Percentiles rank a stretch among this genome's conserved stretches.
phyloP scores from a whole-genome alignment of 768 basidiomycete genomes.

The Tulasnella sp. region DNA sequence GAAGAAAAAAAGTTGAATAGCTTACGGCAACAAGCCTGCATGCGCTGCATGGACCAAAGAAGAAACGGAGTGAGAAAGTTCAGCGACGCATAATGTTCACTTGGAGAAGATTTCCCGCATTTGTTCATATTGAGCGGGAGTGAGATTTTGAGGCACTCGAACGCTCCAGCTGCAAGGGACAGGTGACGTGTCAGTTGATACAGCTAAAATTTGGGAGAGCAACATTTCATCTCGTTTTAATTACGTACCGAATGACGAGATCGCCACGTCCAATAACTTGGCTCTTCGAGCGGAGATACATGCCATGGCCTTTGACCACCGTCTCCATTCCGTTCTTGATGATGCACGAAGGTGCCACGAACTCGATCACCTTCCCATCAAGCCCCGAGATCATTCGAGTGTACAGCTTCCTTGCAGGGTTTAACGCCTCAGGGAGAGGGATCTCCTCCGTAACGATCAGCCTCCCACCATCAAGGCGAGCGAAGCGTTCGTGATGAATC shows the following conservation, averaged over 20 bases:
- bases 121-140: conserved; percentile 14
- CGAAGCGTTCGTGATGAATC: conserved; percentile 44
- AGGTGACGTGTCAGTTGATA: background rate
- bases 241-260: conserved; percentile 47
- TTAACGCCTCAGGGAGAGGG: conserved; percentile 43
- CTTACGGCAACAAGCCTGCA: background rate
- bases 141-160: conserved; percentile 15
- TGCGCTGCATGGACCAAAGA: background rate
- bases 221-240: background rate
- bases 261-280: conserved; percentile 47
- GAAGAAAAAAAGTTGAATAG: background rate
- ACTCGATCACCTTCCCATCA: conserved; percentile 42
- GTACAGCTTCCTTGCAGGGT: conserved; percentile 20
- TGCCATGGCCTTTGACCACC: conserved; percentile 48
- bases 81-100: background rate
- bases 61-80: background rate
- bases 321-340: conserved; percentile 39
- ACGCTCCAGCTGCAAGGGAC: conserved; percentile 16
- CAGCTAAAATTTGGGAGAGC: background rate
- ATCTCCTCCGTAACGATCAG: conserved; percentile 44
- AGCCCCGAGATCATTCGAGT: conserved; percentile 38
- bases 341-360: conserved; percentile 35
- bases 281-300: conserved; percentile 49
- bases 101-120: conserved; percentile 11
- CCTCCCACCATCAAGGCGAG: conserved; percentile 41